Conservation (phyloP, 1,284 basidiomycete species). For the Papiliotrema terrestris region DNA sequence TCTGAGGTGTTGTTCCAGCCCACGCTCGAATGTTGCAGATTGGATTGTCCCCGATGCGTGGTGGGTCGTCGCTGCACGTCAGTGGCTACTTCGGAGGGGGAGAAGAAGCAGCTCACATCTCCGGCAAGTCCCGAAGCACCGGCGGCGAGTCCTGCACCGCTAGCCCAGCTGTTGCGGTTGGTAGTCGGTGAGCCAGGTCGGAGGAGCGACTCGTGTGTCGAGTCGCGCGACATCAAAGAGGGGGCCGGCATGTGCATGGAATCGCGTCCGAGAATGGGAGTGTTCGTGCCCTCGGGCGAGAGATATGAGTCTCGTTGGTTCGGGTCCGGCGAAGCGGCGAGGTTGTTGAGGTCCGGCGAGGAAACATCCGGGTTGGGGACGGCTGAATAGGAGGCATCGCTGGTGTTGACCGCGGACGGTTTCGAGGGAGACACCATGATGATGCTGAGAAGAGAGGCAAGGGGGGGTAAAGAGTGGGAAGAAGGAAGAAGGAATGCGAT, state of each 20-base stretch:
- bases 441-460: not conserved
- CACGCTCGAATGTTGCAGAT: conserved; percentile 22
- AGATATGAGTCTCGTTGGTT: conserved; percentile 7
- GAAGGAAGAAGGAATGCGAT: no score
- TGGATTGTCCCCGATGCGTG: conserved; percentile 23
- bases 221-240: conserved; percentile 40
- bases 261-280: conserved; percentile 1
- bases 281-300: conserved; percentile 6
- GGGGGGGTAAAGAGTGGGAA: no score
- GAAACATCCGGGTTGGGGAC: conserved; percentile 5
- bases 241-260: conserved; percentile 27
- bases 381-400: conserved; percentile 3
- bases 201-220: conserved; percentile 24
- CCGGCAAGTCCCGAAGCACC: conserved; percentile 10
- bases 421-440: conserved; percentile 9
- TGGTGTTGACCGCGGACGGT: conserved; percentile 6
- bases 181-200: conserved; percentile 7
- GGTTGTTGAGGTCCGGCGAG: conserved; percentile 9
- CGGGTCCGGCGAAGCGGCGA: conserved; percentile 6
- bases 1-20: conserved; percentile 27
- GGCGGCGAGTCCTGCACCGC: conserved; percentile 23
- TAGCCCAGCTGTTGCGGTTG: conserved; percentile 30
- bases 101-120: not conserved
- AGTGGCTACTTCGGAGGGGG: not conserved
- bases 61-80: not conserved